Evolutionary conservation across 2,329 filamentous ascomycete species (phyloP).

Genomic region (Aspergillus fischeri): DNA sequence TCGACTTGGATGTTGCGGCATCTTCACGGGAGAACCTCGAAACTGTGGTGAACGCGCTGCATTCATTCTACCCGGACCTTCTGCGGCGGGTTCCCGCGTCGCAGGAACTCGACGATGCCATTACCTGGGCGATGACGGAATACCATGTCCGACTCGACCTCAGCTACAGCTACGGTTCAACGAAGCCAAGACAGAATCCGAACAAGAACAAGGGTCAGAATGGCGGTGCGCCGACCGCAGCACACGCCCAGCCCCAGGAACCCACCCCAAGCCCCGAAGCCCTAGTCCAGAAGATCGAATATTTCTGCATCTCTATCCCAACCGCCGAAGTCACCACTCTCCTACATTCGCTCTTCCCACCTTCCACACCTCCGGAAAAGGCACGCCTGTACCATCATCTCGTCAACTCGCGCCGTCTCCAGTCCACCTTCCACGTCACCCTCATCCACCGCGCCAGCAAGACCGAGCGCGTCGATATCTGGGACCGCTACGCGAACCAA

Average conservation of each 20-base stretch:
- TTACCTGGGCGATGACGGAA: constrained; percentile 67
- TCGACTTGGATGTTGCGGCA: constrained; percentile 73
- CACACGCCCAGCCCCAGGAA: constrained; percentile 13
- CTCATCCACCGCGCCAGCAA: constrained; percentile 74
- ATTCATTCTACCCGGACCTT: constrained; percentile 73
- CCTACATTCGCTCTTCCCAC: constrained; percentile 67
- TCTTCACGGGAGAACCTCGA: constrained; percentile 86
- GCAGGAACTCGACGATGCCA: constrained; percentile 73
- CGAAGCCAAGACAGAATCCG: constrained; percentile 44
- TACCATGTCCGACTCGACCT: constrained; percentile 78
- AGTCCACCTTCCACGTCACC: constrained; percentile 88
- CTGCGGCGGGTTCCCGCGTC: constrained; percentile 62
- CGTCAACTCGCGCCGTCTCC: constrained; percentile 68
- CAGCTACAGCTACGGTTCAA: constrained; percentile 40
- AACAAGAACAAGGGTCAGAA: constrained; percentile 20
- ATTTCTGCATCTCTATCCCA: constrained; percentile 58
- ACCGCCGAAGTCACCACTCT: constrained; percentile 49
- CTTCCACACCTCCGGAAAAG: constrained; percentile 47
- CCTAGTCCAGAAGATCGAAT: constrained; percentile 58
- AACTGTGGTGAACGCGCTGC: constrained; percentile 66
- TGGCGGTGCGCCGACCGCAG: constrained; percentile 16
- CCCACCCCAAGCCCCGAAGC: constrained; percentile 28
- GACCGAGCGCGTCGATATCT: constrained; percentile 62
- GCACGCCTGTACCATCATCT: constrained; percentile 73
- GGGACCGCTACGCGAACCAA: constrained; percentile 66